A percentile compares a stretch with the other conserved stretches of the same genome.
phyloP scores from a whole-genome alignment of 768 basidiomycete genomes.

The Leccinellum rugosiceps region DNA sequence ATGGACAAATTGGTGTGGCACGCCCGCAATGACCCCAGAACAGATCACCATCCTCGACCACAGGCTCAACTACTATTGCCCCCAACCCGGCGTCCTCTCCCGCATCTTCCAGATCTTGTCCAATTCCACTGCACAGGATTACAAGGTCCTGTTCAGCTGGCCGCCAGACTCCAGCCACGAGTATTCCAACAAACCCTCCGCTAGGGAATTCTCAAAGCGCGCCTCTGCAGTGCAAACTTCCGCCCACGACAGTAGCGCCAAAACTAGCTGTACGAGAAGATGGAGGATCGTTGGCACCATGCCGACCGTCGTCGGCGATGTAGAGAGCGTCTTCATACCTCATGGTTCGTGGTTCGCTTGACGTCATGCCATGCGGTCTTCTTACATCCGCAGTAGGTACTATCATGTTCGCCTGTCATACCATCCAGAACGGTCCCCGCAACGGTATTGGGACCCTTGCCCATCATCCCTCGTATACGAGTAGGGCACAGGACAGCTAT shows the following conservation, averaged over 20 bases:
- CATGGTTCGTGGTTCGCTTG: conserved; percentile 59
- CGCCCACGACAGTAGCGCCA: conserved; percentile 61
- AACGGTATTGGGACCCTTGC: conserved; percentile 15
- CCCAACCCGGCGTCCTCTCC: conserved; percentile 47
- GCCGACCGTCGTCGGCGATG: conserved; percentile 57
- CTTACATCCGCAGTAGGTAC: conserved; percentile 26
- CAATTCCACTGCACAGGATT: conserved; percentile 47
- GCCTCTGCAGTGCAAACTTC: conserved; percentile 61
- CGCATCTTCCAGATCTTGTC: conserved; percentile 79
- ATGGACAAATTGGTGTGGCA: conserved; percentile 91
- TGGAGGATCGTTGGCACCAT: conserved; percentile 72
- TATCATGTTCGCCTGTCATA: conserved; percentile 41
- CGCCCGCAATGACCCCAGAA: conserved; percentile 54
- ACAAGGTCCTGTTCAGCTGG: conserved; percentile 68
- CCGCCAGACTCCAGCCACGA: conserved; percentile 55
- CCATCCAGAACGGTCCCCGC: conserved; percentile 28
- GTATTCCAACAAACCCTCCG: conserved; percentile 39
- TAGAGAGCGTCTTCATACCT: conserved; percentile 88
- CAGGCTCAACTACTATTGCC: conserved; percentile 54
- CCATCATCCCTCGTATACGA: conserved; percentile 24
- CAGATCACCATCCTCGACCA: conserved; percentile 59
- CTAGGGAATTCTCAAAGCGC: conserved; percentile 51
- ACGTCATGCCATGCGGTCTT: conserved; percentile 35
- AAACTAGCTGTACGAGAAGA: conserved; percentile 83
- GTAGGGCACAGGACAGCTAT: conserved; percentile 27